Percentiles rank a stretch among this genome's conserved stretches.
These are phyloP conservation scores for Omphalotus olearius DNA, from an alignment of 1,284 basidiomycete species.

Conservation along the genomic window DNA sequence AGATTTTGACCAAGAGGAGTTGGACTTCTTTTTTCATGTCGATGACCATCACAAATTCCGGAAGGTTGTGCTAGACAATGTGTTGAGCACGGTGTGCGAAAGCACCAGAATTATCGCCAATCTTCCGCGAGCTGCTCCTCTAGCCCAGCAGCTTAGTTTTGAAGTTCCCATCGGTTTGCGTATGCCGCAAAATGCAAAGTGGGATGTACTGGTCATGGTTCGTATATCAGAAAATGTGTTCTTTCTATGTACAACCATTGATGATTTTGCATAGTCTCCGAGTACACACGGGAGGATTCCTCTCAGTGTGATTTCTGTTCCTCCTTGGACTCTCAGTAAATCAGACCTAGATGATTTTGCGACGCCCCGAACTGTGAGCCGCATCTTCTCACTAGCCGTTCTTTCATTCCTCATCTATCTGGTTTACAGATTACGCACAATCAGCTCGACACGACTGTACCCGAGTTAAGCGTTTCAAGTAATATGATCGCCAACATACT, in stretches of 20 bases:
- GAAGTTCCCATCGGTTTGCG: too few species aligned
- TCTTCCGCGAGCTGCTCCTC: neutral
- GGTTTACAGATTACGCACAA: neutral
- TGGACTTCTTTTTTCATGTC: conserved; percentile 1
- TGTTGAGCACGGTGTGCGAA: neutral
- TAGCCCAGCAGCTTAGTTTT: neutral
- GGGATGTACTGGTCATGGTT: too few species aligned
- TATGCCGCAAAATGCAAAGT: too few species aligned
- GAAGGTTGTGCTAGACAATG: neutral
- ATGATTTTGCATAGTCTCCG: neutral
- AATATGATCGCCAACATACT: neutral
- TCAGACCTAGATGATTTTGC: neutral
- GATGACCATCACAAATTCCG: neutral
- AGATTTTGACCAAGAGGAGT: neutral
- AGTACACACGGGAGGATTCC: neutral
- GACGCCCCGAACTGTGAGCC: neutral
- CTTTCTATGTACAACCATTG: too few species aligned
- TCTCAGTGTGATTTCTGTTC: conserved; percentile 1
- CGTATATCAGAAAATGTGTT: too few species aligned
- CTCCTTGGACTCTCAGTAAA: neutral
- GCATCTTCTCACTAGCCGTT: neutral
- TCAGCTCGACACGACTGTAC: neutral
- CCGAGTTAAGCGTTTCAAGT: neutral
- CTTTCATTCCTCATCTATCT: neutral
- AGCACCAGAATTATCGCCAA: conserved; percentile 2